Evolutionary conservation across 2,329 filamentous ascomycete species (phyloP).

Genomic region (Leptographium lundbergii): DNA sequence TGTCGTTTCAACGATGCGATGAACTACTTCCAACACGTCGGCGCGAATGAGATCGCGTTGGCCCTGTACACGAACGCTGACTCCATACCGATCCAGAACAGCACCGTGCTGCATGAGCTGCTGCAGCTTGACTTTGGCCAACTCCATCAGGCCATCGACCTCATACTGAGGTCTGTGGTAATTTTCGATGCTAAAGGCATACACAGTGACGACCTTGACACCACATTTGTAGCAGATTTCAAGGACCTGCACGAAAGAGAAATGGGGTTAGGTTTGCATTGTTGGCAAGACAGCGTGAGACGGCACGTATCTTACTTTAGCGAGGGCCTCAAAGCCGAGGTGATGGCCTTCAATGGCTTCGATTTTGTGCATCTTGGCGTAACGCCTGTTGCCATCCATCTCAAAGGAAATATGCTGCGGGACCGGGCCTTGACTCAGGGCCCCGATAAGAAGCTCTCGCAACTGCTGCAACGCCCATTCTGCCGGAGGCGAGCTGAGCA

Average conservation of each 20-base stretch:
- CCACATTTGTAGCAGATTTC: conserved; percentile 98
- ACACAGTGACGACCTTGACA: conserved; percentile 93
- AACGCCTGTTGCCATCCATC: conserved; percentile 96
- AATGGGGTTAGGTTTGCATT: conserved; percentile 9
- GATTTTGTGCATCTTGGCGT: conserved; percentile 79
- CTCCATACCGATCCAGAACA: conserved; percentile 83
- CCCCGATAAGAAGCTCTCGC: conserved; percentile 75
- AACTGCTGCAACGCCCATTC: conserved; percentile 77
- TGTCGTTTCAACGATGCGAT: conserved; percentile 75
- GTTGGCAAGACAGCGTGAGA: not conserved
- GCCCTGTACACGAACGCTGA: conserved; percentile 72
- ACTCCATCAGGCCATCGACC: conserved; percentile 92
- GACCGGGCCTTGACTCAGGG: conserved; percentile 79
- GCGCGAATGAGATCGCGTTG: conserved; percentile 71
- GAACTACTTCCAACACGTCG: conserved; percentile 81
- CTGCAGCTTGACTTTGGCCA: conserved; percentile 88
- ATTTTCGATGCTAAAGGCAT: conserved; percentile 98
- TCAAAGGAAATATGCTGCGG: conserved; percentile 97
- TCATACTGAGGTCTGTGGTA: conserved; percentile 96
- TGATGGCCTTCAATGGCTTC: conserved; percentile 96
- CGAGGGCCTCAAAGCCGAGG: conserved; percentile 87
- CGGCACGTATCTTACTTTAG: conserved; percentile 60
- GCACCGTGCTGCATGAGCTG: conserved; percentile 91
- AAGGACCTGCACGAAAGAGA: conserved; percentile 49
- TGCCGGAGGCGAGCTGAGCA: conserved; percentile 77